Conservation (phyloP, 75 land plant genomes). For the Picea glauca region DNA sequence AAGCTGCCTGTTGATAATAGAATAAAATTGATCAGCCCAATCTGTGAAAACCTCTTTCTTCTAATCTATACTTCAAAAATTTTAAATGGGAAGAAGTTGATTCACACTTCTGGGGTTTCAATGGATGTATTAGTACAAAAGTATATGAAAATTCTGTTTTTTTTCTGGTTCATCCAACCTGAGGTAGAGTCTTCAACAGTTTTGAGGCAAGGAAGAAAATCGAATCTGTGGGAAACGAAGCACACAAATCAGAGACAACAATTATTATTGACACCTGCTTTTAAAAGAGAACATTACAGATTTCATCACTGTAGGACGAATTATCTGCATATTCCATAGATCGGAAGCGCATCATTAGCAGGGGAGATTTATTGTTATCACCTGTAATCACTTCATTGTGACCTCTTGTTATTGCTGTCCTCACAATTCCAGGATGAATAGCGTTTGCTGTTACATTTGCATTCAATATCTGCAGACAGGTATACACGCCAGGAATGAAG, state of each 20-base stretch:
- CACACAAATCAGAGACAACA: no score
- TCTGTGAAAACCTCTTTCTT: background rate
- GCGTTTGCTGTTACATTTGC: conserved; percentile 82
- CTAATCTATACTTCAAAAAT: background rate
- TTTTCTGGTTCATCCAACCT: conserved; percentile 20
- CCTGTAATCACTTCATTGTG: conserved; percentile 62
- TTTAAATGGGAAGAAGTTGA: background rate
- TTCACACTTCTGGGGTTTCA: background rate
- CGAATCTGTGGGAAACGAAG: conserved; percentile 30
- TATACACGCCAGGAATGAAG: background rate
- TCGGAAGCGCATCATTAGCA: background rate
- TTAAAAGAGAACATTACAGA: background rate
- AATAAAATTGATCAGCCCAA: background rate
- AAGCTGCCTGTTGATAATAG: conserved; percentile 57
- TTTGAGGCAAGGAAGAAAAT: conserved; percentile 58
- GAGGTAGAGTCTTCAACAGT: conserved; percentile 64
- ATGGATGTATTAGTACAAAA: background rate
- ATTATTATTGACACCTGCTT: no score
- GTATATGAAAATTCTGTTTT: background rate
- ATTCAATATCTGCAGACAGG: conserved; percentile 40
- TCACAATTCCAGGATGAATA: conserved; percentile 81
- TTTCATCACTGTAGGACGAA: background rate
- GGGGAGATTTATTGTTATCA: conserved; percentile 5
- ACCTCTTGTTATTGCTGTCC: conserved; percentile 69
- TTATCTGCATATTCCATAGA: background rate